Conservation (phyloP, 768 basidiomycete genomes). For the Panellus pusillus region DNA sequence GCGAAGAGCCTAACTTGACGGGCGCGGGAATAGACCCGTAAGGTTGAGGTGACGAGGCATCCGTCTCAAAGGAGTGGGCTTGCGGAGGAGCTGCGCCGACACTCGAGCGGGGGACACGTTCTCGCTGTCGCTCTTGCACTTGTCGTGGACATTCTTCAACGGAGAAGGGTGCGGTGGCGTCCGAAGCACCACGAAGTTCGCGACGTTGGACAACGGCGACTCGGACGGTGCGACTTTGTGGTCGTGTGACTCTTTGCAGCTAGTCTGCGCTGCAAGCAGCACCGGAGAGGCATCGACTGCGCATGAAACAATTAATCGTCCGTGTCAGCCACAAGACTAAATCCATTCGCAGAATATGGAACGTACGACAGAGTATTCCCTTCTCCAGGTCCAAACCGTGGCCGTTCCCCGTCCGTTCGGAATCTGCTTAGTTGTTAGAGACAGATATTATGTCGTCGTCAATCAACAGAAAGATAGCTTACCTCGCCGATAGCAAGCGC, state of each 20-base stretch:
- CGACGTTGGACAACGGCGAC: conserved; percentile 3
- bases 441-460: no score
- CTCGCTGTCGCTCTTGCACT: not conserved
- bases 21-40: not conserved
- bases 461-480: not conserved
- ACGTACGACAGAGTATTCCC: not conserved
- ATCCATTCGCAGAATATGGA: not conserved
- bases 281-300: no score
- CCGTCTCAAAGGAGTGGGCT: not conserved
- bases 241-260: not conserved
- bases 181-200: no score
- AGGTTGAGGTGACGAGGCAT: conserved; percentile 10
- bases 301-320: not conserved
- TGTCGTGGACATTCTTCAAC: not conserved
- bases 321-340: not conserved
- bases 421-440: no score
- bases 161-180: not conserved
- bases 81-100: not conserved
- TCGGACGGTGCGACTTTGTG: not conserved
- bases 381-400: not conserved
- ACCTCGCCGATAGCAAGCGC: conserved; percentile 5
- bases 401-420: no score
- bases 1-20: no score
- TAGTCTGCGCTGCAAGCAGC: no score
- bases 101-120: not conserved